A percentile compares a stretch with the other conserved stretches of the same genome.
These are phyloP conservation scores for Sungouiella blattae DNA, from an alignment of 805 yeast species.

Conservation along the genomic window DNA sequence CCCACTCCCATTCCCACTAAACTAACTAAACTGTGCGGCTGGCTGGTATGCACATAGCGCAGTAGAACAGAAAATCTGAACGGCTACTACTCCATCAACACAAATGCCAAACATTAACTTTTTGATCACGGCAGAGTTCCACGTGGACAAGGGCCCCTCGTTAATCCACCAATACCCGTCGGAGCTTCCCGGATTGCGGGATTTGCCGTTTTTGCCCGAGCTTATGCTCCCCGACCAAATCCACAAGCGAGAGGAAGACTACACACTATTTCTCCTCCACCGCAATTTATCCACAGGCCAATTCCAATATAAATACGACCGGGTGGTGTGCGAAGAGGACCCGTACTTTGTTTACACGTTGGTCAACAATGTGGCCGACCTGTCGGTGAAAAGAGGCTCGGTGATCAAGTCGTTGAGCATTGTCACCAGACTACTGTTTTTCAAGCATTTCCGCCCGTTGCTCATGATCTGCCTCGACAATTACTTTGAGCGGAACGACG, in stretches of 20 bases:
- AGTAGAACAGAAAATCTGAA: too few relatives aligned
- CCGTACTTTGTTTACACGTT: constrained; percentile 55
- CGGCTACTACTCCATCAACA: neutral
- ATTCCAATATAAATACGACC: constrained; percentile 35
- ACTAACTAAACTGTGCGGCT: too few relatives aligned
- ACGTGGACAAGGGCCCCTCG: constrained; percentile 69
- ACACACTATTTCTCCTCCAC: constrained; percentile 53
- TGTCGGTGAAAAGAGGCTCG: constrained; percentile 52
- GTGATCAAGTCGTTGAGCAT: constrained; percentile 57
- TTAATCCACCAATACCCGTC: constrained; percentile 59
- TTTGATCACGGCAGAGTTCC: constrained; percentile 74
- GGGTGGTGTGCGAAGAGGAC: constrained; percentile 30
- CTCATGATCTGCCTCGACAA: constrained; percentile 50
- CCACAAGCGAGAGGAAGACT: constrained; percentile 56
- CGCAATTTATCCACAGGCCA: constrained; percentile 36
- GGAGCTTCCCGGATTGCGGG: constrained; percentile 34
- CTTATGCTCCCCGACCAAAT: constrained; percentile 61
- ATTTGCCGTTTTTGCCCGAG: constrained; percentile 43
- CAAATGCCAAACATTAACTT: constrained; percentile 44
- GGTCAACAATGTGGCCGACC: constrained; percentile 46
- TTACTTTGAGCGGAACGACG: constrained; percentile 30
- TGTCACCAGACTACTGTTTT: constrained; percentile 50
- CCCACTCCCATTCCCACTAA: too few relatives aligned
- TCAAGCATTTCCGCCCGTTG: constrained; percentile 57
- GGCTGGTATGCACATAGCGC: too few relatives aligned